Evolutionary conservation across 2,329 filamentous ascomycete species (phyloP).

Genomic region (Delphinella strobiligena): DNA sequence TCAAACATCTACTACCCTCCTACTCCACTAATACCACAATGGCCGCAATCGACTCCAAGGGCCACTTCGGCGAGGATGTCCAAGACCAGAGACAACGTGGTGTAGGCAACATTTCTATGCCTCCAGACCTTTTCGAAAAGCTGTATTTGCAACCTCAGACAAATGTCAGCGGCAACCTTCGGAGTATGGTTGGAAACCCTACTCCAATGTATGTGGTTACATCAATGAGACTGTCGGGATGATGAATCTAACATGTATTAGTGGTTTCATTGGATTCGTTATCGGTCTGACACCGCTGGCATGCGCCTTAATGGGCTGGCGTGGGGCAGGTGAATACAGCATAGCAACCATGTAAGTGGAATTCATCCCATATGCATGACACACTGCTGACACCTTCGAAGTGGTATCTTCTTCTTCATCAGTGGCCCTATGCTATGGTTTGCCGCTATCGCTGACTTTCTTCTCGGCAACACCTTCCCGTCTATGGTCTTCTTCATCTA

Average conservation of each 20-base stretch:
- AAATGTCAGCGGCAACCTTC: conserved; percentile 35
- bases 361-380: background rate
- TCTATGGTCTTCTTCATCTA: conserved; percentile 17
- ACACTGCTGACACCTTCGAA: too few species aligned
- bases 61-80: too few species aligned
- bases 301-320: conserved; percentile 12
- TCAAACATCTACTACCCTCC: too few species aligned
- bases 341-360: conserved; percentile 10
- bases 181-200: conserved; percentile 39
- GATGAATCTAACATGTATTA: background rate
- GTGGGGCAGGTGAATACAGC: conserved; percentile 10
- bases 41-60: too few species aligned
- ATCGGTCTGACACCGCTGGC: conserved; percentile 11
- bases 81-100: too few species aligned
- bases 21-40: too few species aligned
- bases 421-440: conserved; percentile 23
- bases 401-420: conserved; percentile 23
- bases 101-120: conserved; percentile 43
- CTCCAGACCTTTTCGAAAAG: conserved; percentile 41
- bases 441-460: conserved; percentile 19
- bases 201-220: conserved; percentile 33
- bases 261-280: conserved; percentile 13
- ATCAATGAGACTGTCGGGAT: background rate
- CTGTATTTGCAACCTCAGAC: conserved; percentile 40
- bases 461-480: conserved; percentile 22